These are phyloP conservation scores for Cordyceps sp. DNA, from an alignment of 2,329 filamentous ascomycete species.

Conservation along the genomic window DNA sequence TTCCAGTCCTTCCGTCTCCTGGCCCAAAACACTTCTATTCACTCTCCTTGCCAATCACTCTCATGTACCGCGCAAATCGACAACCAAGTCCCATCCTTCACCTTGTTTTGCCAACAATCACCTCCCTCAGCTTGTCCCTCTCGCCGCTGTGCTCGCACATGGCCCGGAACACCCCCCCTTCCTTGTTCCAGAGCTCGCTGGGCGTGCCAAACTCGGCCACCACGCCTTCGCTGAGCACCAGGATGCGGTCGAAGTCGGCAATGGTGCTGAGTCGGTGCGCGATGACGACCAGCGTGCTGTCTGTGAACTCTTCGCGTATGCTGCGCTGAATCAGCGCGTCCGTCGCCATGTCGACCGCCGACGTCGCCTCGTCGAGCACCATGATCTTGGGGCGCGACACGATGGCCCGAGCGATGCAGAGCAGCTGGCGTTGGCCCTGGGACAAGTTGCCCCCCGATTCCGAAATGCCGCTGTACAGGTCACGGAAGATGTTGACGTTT, in stretches of 20 bases:
- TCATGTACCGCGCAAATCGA: too few relatives aligned
- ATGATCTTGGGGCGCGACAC: conserved; percentile 59
- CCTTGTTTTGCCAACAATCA: conserved; percentile 19
- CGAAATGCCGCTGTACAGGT: conserved; percentile 45
- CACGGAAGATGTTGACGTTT: conserved; percentile 50
- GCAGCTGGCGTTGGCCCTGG: conserved; percentile 60
- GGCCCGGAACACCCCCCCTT: conserved; percentile 38
- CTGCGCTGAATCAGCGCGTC: conserved; percentile 57
- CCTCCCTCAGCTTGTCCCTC: conserved; percentile 31
- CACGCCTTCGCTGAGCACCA: conserved; percentile 51
- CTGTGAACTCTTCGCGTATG: conserved; percentile 55
- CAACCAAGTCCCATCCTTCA: not conserved
- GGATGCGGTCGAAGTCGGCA: conserved; percentile 58
- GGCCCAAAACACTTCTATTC: too few relatives aligned
- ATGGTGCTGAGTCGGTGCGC: conserved; percentile 63
- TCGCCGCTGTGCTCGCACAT: conserved; percentile 48
- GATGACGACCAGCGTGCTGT: conserved; percentile 55
- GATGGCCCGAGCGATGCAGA: conserved; percentile 59
- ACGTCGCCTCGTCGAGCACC: conserved; percentile 67
- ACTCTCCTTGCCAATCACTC: too few relatives aligned
- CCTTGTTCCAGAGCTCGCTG: conserved; percentile 38
- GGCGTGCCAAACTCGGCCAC: conserved; percentile 54
- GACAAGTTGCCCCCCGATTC: conserved; percentile 61
- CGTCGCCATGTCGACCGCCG: conserved; percentile 62
- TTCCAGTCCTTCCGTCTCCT: too few relatives aligned